phyloP scores from a whole-genome alignment of 352 stramenopile genomes.

The Phytophthora citricola region DNA sequence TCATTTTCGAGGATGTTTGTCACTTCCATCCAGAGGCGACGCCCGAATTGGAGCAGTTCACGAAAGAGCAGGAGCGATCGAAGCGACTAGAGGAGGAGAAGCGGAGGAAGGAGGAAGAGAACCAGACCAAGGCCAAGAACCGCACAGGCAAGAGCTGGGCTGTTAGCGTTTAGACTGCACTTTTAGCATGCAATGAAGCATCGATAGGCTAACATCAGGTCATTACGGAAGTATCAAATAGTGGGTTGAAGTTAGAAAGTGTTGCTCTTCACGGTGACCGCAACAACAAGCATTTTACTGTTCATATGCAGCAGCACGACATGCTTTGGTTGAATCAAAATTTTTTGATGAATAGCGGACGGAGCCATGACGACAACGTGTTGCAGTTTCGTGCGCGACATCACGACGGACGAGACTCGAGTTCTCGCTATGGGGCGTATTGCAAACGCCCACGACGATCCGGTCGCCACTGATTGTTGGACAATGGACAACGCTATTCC shows the following conservation, averaged over 20 bases:
- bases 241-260: constrained; percentile 13
- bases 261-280: neutral
- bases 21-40: constrained; percentile 81
- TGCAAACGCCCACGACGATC: constrained; percentile 2
- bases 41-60: constrained; percentile 62
- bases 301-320: too few species aligned
- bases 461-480: constrained; percentile 1
- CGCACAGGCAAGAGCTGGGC: constrained; percentile 30
- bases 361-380: neutral
- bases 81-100: constrained; percentile 40
- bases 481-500: neutral
- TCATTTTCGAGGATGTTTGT: constrained; percentile 90
- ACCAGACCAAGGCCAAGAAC: constrained; percentile 14
- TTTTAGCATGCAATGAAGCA: constrained; percentile 21
- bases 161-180: constrained; percentile 28
- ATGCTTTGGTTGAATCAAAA: neutral
- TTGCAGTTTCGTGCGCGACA: neutral
- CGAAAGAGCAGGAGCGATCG: constrained; percentile 53
- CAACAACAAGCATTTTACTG: too few species aligned
- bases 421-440: neutral
- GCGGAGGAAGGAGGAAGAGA: constrained; percentile 28
- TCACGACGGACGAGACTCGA: neutral
- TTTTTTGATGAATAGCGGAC: neutral
- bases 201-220: constrained; percentile 14
- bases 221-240: constrained; percentile 25